Conservation (phyloP, 208 protist species). For the Leishmania tropica region DNA sequence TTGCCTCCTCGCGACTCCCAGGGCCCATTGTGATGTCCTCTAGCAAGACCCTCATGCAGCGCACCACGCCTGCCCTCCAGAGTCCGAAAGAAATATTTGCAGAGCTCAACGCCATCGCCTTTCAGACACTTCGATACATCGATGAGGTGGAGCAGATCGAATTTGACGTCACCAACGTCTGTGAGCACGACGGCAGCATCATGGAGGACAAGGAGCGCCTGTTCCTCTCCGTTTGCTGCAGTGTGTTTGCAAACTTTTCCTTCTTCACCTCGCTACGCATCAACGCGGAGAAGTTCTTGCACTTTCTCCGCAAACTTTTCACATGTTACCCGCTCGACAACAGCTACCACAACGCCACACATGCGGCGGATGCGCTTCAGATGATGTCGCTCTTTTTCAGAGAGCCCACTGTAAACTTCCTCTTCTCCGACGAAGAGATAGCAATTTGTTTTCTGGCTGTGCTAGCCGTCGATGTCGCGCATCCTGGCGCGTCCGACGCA, state of each 20-base stretch:
- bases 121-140: slow-evolving; percentile 80
- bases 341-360: slow-evolving; percentile 79
- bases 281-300: slow-evolving; percentile 60
- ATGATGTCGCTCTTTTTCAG: slow-evolving; percentile 85
- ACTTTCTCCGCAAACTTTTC: slow-evolving; percentile 67
- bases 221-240: slow-evolving; percentile 83
- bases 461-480: slow-evolving; percentile 73
- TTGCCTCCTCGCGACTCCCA: slow-evolving; percentile 31
- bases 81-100: slow-evolving; percentile 67
- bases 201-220: slow-evolving; percentile 79
- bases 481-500: slow-evolving; percentile 79
- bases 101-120: slow-evolving; percentile 67
- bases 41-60: slow-evolving; percentile 12
- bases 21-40: slow-evolving; percentile 12
- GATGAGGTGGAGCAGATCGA: slow-evolving; percentile 78
- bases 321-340: slow-evolving; percentile 63
- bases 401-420: slow-evolving; percentile 61
- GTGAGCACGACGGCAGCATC: slow-evolving; percentile 69
- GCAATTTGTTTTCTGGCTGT: slow-evolving; percentile 78
- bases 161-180: slow-evolving; percentile 69
- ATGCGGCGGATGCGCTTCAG: slow-evolving; percentile 85
- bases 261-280: slow-evolving; percentile 59
- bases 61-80: slow-evolving; percentile 52
- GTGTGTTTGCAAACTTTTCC: slow-evolving; percentile 84
- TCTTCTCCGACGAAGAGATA: slow-evolving; percentile 88